phyloP scores from a whole-genome alignment of 2,329 filamentous ascomycete species.

The Sclerotinia borealis region DNA sequence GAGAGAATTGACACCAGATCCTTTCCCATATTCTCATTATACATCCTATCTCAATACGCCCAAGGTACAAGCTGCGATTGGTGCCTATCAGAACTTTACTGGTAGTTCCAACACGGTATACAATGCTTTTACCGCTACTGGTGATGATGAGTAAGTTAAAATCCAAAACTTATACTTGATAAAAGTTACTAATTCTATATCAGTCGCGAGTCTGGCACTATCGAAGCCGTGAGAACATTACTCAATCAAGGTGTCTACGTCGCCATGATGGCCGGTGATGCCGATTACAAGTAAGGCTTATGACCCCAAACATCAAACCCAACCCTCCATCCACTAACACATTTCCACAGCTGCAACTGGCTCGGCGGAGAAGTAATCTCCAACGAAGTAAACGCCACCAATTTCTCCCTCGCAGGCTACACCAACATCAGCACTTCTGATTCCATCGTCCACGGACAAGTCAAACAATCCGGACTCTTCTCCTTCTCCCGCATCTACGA shows the following conservation, averaged over 20 bases:
- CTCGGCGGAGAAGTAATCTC: conserved; percentile 66
- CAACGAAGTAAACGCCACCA: conserved; percentile 45
- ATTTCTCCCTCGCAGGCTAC: conserved; percentile 59
- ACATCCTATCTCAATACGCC: conserved; percentile 52
- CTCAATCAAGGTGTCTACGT: conserved; percentile 59
- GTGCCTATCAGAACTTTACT: conserved; percentile 54
- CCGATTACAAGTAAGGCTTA: conserved; percentile 39
- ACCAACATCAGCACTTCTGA: conserved; percentile 62
- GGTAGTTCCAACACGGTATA: conserved; percentile 39
- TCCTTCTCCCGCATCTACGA: conserved; percentile 61
- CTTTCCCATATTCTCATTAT: conserved; percentile 52
- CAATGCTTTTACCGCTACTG: conserved; percentile 41
- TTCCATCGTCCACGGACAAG: conserved; percentile 58
- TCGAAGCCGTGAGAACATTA: conserved; percentile 49
- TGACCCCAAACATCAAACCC: conserved; percentile 40
- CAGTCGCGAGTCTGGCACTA: conserved; percentile 40
- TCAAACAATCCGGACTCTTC: conserved; percentile 68
- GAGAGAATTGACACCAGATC: conserved; percentile 48
- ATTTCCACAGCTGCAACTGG: conserved; percentile 57
- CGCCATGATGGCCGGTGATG: conserved; percentile 56
- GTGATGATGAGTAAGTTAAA: conserved; percentile 36
- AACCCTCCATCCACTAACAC: conserved; percentile 44
- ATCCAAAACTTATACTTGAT: neutral
- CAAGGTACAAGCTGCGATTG: conserved; percentile 50
- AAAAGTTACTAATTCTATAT: neutral